A percentile compares a stretch with the other conserved stretches of the same genome.
Evolutionary conservation across 1,284 basidiomycete species (phyloP).

Genomic region (Erythrobasidium hasegawianum): DNA sequence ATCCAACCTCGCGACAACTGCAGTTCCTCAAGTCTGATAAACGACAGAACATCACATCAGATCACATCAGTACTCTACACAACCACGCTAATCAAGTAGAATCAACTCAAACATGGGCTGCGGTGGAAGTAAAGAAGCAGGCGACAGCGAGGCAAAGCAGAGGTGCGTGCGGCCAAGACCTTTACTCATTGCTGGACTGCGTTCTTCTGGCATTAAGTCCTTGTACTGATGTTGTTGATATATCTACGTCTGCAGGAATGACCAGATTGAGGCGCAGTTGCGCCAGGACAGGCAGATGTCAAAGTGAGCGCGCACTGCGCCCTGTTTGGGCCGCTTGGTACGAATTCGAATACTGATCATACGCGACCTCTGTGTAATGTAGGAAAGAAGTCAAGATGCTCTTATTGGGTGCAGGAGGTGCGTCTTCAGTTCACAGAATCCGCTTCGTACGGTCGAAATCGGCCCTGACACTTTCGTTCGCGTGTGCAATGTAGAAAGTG

Average conservation of each 20-base stretch:
- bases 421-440: neutral
- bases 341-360: too few relatives aligned
- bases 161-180: constrained; percentile 21
- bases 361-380: neutral
- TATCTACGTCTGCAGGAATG: constrained; percentile 10
- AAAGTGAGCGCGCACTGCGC: too few relatives aligned
- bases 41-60: too few relatives aligned
- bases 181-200: neutral
- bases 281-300: constrained; percentile 29
- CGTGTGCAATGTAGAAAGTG: neutral
- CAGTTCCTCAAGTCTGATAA: too few relatives aligned
- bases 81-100: too few relatives aligned
- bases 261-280: constrained; percentile 33
- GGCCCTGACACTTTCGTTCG: neutral
- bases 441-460: too few relatives aligned
- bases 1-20: too few relatives aligned
- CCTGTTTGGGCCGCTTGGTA: too few relatives aligned
- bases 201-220: neutral
- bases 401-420: constrained; percentile 28
- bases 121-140: constrained; percentile 6
- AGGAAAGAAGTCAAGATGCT: constrained; percentile 35
- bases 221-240: neutral
- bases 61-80: too few relatives aligned
- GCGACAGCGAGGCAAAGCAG: constrained; percentile 24
- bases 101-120: constrained; percentile 32